A percentile compares a stretch with the other conserved stretches of the same genome.
Conservation (phyloP, 2,329 filamentous ascomycete genomes). For the Westerdykella sp. region DNA sequence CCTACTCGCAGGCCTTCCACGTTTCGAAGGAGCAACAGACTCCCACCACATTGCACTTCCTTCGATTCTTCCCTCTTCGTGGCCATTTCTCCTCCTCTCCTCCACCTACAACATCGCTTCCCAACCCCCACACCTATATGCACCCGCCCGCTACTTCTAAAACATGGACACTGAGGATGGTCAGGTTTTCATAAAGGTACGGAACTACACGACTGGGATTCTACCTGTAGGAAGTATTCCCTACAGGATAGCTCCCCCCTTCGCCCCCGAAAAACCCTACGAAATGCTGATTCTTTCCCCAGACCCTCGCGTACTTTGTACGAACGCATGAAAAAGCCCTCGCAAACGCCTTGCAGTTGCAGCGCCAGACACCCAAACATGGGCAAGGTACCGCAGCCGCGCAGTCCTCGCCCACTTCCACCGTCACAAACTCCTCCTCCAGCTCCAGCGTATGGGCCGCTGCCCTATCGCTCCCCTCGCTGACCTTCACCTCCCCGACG, state of each 20-base stretch:
- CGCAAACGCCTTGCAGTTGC: conserved; percentile 87
- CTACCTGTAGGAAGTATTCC: not conserved
- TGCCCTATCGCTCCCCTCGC: conserved; percentile 76
- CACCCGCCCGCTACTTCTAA: conserved; percentile 16
- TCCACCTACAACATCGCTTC: conserved; percentile 3
- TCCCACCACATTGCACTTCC: conserved; percentile 8
- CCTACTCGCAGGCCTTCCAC: not conserved
- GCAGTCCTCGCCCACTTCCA: conserved; percentile 34
- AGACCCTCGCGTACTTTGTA: conserved; percentile 95
- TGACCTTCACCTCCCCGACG: conserved; percentile 77
- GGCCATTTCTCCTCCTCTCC: conserved; percentile 6
- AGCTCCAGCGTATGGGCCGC: conserved; percentile 67
- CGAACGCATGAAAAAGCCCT: conserved; percentile 95
- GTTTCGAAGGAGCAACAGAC: conserved; percentile 12
- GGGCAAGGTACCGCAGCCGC: conserved; percentile 40
- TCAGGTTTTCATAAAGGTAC: conserved; percentile 80
- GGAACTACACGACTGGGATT: conserved; percentile 8
- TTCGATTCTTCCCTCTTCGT: conserved; percentile 8
- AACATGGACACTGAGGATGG: conserved; percentile 84
- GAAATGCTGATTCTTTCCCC: conserved; percentile 24
- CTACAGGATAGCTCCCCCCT: conserved; percentile 3
- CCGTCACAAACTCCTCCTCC: conserved; percentile 51
- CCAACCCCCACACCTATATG: conserved; percentile 31
- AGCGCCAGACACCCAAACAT: conserved; percentile 66
- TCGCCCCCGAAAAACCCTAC: not conserved